Evolutionary conservation across 2,329 filamentous ascomycete genomes (phyloP), one percentile per base, ranked within the genome.

Genomic region (Leptographium procerum): DNA sequence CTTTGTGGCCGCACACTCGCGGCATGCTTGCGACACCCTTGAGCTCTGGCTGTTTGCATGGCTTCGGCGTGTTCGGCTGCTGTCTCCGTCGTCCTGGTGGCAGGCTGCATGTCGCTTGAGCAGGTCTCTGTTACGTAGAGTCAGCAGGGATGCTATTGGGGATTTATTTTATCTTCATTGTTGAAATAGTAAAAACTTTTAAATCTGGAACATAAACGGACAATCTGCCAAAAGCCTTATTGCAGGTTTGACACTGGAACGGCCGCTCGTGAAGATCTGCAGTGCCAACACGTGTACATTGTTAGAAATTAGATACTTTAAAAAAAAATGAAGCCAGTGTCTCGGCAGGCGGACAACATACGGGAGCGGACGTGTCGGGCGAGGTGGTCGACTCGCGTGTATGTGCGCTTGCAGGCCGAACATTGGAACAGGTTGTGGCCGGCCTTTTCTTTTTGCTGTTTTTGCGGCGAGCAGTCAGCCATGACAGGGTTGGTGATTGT

Each of bases 1-100:
- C 24, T 79, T 71, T 13, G 79, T 78, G 22, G 72, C 66, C 4
- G 79, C 78, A 61, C 79, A 82, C 11, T 75, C 69, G 28, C 73
- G 73, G 62, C 79, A 82, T 16, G 79, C 79, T 62, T 80, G 77
- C 11, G 74, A 77, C 13, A 82, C 79, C 14, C 79, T 76, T 24
- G 75, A 74, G 2, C 75, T 70, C 19, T 71, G 47, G 34, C 24
- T 54, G 31, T 28, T 22, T 29, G 29, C 34, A 43, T 59, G 52
- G 10, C 55, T 4, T 13, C 33, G 14, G 45, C 50, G 16, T 4
- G 29, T n/a, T 54, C 45, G 4, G 1, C 28, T 16, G 6, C 43
- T 53, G 1, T 59, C 56, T 9, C 43, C 26, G 2, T 61, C 57
- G n/a, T 47, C 56, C 13, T 52, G 31, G 28, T 62, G 61, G 54